phyloP scores from a whole-genome alignment of 2,329 filamentous ascomycete genomes.

The Verticillium nonalfalfae region DNA sequence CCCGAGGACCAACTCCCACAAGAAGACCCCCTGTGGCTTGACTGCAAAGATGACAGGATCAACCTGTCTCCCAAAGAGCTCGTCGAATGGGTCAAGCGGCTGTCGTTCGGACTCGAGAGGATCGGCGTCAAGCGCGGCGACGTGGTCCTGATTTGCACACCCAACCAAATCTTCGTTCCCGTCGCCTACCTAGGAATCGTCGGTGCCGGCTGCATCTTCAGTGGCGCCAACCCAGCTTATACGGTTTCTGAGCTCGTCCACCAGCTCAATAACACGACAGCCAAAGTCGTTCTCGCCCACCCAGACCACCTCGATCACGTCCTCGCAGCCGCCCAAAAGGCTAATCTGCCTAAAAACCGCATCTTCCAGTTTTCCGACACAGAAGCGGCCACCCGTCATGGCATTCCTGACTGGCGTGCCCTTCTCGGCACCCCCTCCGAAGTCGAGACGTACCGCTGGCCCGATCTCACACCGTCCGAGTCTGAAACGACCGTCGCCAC shows the following conservation, averaged over 20 bases:
- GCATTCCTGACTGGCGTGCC: slow-evolving; percentile 33
- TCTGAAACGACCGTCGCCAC: slow-evolving; percentile 28
- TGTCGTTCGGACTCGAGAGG: slow-evolving; percentile 40
- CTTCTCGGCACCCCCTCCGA: slow-evolving; percentile 26
- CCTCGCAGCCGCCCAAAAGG: slow-evolving; percentile 33
- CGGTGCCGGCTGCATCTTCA: slow-evolving; percentile 46
- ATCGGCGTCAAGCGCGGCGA: slow-evolving; percentile 40
- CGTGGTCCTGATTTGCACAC: slow-evolving; percentile 46
- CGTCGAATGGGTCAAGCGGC: slow-evolving; percentile 42
- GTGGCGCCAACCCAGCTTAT: slow-evolving; percentile 46
- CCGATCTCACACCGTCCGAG: slow-evolving; percentile 25
- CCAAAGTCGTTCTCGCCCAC: slow-evolving; percentile 43
- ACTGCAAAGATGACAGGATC: slow-evolving; percentile 35
- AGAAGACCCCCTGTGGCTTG: slow-evolving; percentile 45
- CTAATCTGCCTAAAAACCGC: slow-evolving; percentile 28
- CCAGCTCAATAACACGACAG: slow-evolving; percentile 43
- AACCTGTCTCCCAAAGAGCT: slow-evolving; percentile 39
- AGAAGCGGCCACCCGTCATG: slow-evolving; percentile 18
- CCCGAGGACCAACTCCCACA: slow-evolving; percentile 21
- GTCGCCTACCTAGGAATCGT: slow-evolving; percentile 47
- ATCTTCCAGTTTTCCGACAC: slow-evolving; percentile 44
- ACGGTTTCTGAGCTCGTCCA: slow-evolving; percentile 42
- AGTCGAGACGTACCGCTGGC: slow-evolving; percentile 32
- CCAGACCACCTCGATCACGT: slow-evolving; percentile 35
- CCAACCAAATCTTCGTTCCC: slow-evolving; percentile 50